A percentile compares a stretch with the other conserved stretches of the same genome.
Conservation (phyloP, 129 eudicot genomes). For the Flaveria brownii region DNA sequence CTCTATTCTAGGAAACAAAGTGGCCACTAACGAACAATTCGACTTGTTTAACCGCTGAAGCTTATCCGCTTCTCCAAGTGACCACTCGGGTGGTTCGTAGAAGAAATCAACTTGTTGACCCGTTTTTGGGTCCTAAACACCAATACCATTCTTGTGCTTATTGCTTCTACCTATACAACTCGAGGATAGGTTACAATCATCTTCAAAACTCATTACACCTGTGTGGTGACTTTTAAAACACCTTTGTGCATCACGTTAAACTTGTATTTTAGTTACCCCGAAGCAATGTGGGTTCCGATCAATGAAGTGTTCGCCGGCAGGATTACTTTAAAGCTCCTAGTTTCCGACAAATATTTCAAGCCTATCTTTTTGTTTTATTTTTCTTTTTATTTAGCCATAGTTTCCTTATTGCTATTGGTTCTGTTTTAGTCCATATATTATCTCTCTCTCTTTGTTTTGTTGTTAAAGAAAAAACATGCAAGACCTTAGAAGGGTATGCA, state of each 20-base stretch:
- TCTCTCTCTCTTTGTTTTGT: neutral
- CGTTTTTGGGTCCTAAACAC: slow-evolving; percentile 82
- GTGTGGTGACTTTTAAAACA: slow-evolving; percentile 8
- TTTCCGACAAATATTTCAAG: slow-evolving; percentile 45
- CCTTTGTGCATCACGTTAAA: slow-evolving; percentile 59
- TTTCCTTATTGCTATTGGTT: no score
- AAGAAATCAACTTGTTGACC: slow-evolving; percentile 85
- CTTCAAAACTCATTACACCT: slow-evolving; percentile 37
- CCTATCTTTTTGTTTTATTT: no score
- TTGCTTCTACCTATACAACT: slow-evolving; percentile 88
- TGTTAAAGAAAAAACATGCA: no score
- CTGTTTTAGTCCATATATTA: no score
- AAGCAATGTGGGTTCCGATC: slow-evolving; percentile 90
- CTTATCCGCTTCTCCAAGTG: slow-evolving; percentile 85
- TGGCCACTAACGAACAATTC: slow-evolving; percentile 75
- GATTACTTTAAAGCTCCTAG: slow-evolving; percentile 54
- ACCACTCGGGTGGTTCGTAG: slow-evolving; percentile 81
- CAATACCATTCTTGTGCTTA: slow-evolving; percentile 60
- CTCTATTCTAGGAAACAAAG: slow-evolving; percentile 70
- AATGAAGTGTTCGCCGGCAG: slow-evolving; percentile 57
- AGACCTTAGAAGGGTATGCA: no score
- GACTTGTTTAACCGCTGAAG: slow-evolving; percentile 73
- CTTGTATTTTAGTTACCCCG: slow-evolving; percentile 49
- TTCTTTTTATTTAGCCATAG: no score
- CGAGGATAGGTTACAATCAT: slow-evolving; percentile 53